A percentile compares a stretch with the other conserved stretches of the same genome.
phyloP scores from a whole-genome alignment of 2,329 filamentous ascomycete genomes.

The Chaetomium globosum region DNA sequence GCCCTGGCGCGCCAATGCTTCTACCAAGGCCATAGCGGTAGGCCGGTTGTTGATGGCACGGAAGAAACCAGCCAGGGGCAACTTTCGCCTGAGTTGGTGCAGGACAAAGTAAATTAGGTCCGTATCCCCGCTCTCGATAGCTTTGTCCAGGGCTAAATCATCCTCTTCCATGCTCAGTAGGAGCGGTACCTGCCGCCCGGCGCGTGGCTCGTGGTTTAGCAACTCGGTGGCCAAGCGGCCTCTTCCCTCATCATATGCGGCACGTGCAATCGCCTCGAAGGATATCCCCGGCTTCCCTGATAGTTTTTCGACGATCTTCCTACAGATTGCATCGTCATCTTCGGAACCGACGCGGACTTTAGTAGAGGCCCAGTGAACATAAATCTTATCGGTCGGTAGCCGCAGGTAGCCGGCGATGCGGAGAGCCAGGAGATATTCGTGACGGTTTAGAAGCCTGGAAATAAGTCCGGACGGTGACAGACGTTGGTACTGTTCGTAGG shows the following conservation, averaged over 20 bases:
- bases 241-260: conserved; percentile 92
- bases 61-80: conserved; percentile 90
- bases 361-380: conserved; percentile 94
- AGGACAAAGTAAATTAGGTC: conserved; percentile 91
- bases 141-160: conserved; percentile 91
- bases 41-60: conserved; percentile 84
- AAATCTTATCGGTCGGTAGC: conserved; percentile 84
- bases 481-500: conserved; percentile 90
- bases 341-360: conserved; percentile 85
- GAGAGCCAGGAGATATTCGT: conserved; percentile 88
- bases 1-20: conserved; percentile 72
- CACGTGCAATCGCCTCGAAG: conserved; percentile 89
- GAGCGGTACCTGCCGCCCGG: conserved; percentile 92
- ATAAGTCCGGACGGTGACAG: conserved; percentile 89
- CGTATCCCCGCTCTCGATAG: conserved; percentile 91
- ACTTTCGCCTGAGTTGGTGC: conserved; percentile 82
- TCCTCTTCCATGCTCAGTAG: conserved; percentile 95
- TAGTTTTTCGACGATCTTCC: conserved; percentile 81
- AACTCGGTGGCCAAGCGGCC: conserved; percentile 86
- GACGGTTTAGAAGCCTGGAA: conserved; percentile 79
- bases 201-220: conserved; percentile 89
- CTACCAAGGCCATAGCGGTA: conserved; percentile 84
- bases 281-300: conserved; percentile 89
- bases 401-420: conserved; percentile 85
- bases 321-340: conserved; percentile 85